phyloP scores from a whole-genome alignment of 2,329 filamentous ascomycete species.

The Hypoxylon sp. region DNA sequence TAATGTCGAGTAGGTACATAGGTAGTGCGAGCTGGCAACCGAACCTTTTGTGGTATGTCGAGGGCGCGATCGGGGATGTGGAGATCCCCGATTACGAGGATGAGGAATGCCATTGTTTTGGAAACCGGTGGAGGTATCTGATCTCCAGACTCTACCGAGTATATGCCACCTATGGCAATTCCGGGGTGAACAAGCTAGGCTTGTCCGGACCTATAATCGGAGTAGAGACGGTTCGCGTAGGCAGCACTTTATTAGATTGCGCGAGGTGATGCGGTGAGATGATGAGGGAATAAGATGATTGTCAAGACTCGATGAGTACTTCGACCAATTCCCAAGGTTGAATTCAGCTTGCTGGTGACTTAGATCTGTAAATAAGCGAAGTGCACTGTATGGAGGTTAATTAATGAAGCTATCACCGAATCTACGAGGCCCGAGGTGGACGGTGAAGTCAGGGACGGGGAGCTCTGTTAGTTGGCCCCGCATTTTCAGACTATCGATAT shows the following conservation, averaged over 20 bases:
- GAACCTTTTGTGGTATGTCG: constrained; percentile 89
- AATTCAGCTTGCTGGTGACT: no score
- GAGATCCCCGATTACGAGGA: constrained; percentile 90
- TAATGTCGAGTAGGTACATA: constrained; percentile 5
- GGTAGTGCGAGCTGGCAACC: constrained; percentile 16
- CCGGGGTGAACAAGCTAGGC: neutral
- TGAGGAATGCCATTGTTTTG: constrained; percentile 83
- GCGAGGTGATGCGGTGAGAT: no score
- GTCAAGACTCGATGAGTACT: no score
- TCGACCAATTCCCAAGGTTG: no score
- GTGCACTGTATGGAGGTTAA: neutral
- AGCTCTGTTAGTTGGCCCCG: constrained; percentile 29
- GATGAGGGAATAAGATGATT: no score
- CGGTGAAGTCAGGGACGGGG: constrained; percentile 21
- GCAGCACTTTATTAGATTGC: no score
- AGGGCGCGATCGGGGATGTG: constrained; percentile 93
- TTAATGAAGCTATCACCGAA: constrained; percentile 26
- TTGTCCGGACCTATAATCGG: constrained; percentile 11
- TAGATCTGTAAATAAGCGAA: constrained; percentile 1
- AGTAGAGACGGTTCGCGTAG: no score
- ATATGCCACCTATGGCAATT: neutral
- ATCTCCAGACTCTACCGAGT: neutral
- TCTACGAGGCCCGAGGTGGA: constrained; percentile 32
- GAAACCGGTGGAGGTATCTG: constrained; percentile 11
- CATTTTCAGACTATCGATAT: constrained; percentile 23